phyloP scores from a whole-genome alignment of 2,329 filamentous ascomycete genomes.

The Fusarium virguliforme region DNA sequence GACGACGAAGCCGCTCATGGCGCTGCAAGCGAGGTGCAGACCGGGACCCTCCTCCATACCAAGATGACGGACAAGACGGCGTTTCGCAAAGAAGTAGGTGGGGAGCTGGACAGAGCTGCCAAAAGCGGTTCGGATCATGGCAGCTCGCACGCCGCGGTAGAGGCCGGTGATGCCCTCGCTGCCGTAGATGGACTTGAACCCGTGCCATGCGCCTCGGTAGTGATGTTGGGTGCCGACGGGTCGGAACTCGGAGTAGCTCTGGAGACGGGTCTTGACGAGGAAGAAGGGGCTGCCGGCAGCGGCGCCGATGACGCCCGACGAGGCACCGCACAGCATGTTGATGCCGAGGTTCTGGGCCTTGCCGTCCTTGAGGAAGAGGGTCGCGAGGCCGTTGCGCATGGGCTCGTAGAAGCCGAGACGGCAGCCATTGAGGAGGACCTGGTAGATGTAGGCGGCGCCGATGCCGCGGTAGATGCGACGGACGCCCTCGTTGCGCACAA shows the following conservation, averaged over 20 bases:
- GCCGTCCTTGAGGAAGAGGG: slow-evolving; percentile 78
- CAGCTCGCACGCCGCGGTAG: slow-evolving; percentile 91
- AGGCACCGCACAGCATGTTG: slow-evolving; percentile 94
- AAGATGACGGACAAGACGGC: slow-evolving; percentile 83
- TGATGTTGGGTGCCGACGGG: slow-evolving; percentile 97
- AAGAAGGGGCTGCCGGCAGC: slow-evolving; percentile 97
- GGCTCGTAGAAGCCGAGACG: slow-evolving; percentile 98
- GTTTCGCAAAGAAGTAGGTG: slow-evolving; percentile 98
- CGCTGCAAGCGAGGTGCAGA: slow-evolving; percentile 89
- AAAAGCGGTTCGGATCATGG: slow-evolving; percentile 96
- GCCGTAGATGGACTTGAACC: slow-evolving; percentile 83
- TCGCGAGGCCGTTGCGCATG: slow-evolving; percentile 81
- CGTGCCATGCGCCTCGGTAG: slow-evolving; percentile 89
- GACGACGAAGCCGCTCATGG: slow-evolving; percentile 93
- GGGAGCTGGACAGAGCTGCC: slow-evolving; percentile 96
- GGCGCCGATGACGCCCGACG: slow-evolving; percentile 91
- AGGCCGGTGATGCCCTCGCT: slow-evolving; percentile 85
- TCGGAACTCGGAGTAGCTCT: slow-evolving; percentile 92
- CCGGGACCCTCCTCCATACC: slow-evolving; percentile 93
- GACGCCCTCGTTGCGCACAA: slow-evolving; percentile 90
- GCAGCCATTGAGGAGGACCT: slow-evolving; percentile 96
- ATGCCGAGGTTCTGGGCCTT: slow-evolving; percentile 87
- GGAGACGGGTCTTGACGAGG: slow-evolving; percentile 95
- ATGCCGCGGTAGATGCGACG: slow-evolving; percentile 90
- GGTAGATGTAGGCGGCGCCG: slow-evolving; percentile 94